Percentiles rank a stretch among this genome's conserved stretches.
phyloP scores from a whole-genome alignment of 1,139 yeast species.

The Cylindricascospora bacillispora region DNA sequence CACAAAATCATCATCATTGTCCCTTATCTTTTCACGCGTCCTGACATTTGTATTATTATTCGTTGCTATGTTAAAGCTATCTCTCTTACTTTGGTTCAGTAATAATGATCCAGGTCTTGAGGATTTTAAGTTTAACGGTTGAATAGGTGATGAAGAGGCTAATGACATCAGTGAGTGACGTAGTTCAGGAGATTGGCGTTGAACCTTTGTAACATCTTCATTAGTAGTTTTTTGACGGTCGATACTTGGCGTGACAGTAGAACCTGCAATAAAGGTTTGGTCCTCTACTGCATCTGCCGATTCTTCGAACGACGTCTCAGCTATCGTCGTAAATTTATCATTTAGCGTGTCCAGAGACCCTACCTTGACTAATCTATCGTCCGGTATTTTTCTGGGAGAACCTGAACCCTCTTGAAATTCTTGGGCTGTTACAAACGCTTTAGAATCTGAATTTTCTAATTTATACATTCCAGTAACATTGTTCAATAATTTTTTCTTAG shows the following conservation, averaged over 20 bases:
- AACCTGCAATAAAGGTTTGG: slow-evolving; percentile 3
- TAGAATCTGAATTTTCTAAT: slow-evolving; percentile 16
- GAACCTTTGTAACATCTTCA: neutral
- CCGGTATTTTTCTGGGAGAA: neutral
- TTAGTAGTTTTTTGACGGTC: neutral
- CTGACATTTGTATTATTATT: slow-evolving; percentile 5
- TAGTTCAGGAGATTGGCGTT: neutral
- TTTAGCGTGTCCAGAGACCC: slow-evolving; percentile 2
- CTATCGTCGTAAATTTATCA: neutral
- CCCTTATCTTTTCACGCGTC: slow-evolving; percentile 7
- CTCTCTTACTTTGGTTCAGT: no score
- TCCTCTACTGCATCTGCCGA: slow-evolving; percentile 1
- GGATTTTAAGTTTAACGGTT: neutral
- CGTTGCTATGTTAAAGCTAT: slow-evolving; percentile 9
- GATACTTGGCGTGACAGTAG: slow-evolving; percentile 2
- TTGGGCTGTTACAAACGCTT: slow-evolving; percentile 18
- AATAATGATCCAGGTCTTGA: no score
- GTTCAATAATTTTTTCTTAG: slow-evolving; percentile 5
- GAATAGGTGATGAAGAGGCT: slow-evolving; percentile 1
- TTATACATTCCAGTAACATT: slow-evolving; percentile 11
- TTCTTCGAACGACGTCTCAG: neutral
- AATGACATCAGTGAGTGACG: slow-evolving; percentile 1
- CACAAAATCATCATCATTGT: no score
- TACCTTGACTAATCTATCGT: slow-evolving; percentile 1
- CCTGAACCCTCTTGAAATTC: slow-evolving; percentile 9